These are phyloP conservation scores for Apiospora rasikravindrae DNA, from an alignment of 2,329 filamentous ascomycete species.

Conservation along the genomic window DNA sequence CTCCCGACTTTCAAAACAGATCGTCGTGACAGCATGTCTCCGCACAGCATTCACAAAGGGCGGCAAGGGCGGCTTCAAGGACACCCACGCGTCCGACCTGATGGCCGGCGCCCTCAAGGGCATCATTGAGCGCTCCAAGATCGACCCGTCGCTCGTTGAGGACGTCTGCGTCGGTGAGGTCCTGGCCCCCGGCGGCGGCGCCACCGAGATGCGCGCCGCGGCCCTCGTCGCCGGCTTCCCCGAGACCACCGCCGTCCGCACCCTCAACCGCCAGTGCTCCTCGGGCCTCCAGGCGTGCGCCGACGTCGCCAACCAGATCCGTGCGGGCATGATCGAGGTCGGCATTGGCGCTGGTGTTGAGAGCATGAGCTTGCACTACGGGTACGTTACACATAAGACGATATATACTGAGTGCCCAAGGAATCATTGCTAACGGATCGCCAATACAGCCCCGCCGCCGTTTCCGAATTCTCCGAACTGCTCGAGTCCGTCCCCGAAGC, in stretches of 20 bases:
- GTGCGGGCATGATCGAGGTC: conserved; percentile 89
- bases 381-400: conserved; percentile 55
- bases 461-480: conserved; percentile 89
- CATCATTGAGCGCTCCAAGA: conserved; percentile 82
- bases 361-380: conserved; percentile 94
- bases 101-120: conserved; percentile 83
- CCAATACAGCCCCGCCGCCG: conserved; percentile 72
- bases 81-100: conserved; percentile 85
- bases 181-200: conserved; percentile 89
- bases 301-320: conserved; percentile 93
- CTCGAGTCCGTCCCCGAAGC: conserved; percentile 82
- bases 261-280: conserved; percentile 92
- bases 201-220: conserved; percentile 95
- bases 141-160: conserved; percentile 87
- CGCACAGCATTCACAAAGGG: conserved; percentile 92
- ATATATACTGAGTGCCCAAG: not conserved
- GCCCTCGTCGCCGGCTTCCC: conserved; percentile 91
- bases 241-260: conserved; percentile 80
- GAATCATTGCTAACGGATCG: not conserved
- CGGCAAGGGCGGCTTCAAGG: conserved; percentile 93
- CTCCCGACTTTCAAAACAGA: conserved; percentile 46
- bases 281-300: conserved; percentile 91
- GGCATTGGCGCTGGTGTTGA: conserved; percentile 95
- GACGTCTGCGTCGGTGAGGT: conserved; percentile 93
- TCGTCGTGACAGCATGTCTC: conserved; percentile 91